phyloP scores from a whole-genome alignment of 163 green algal genomes.

The Volvox carteri region DNA sequence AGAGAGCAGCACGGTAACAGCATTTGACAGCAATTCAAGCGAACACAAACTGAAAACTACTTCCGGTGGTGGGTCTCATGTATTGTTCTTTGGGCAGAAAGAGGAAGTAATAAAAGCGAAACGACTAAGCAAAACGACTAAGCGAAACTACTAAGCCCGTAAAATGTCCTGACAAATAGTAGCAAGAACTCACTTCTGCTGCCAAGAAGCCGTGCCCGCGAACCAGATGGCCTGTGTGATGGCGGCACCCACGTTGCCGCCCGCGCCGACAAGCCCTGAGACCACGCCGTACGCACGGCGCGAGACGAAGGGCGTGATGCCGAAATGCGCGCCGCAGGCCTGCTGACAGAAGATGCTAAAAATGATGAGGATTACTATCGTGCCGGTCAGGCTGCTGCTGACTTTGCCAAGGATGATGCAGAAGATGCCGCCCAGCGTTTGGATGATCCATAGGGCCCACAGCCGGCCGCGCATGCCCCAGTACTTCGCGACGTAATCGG shows the following conservation, averaged over 20 bases:
- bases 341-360: conserved; percentile 90
- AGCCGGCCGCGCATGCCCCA: conserved; percentile 93
- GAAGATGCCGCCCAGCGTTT: conserved; percentile 77
- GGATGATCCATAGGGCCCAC: conserved; percentile 76
- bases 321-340: conserved; percentile 78
- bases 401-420: conserved; percentile 77
- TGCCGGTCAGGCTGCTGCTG: conserved; percentile 68
- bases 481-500: conserved; percentile 73
- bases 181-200: conserved; percentile 46
- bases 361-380: conserved; percentile 84
- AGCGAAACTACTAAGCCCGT: too few relatives aligned
- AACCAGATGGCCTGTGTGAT: conserved; percentile 90
- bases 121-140: too few relatives aligned
- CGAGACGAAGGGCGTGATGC: conserved; percentile 94
- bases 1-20: too few relatives aligned
- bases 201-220: conserved; percentile 54
- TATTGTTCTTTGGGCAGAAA: too few relatives aligned
- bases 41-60: too few relatives aligned
- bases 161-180: too few relatives aligned
- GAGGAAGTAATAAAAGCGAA: too few relatives aligned
- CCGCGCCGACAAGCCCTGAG: conserved; percentile 92
- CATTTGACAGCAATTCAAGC: too few relatives aligned
- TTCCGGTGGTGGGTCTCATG: too few relatives aligned
- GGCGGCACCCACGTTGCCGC: conserved; percentile 86
- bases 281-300: conserved; percentile 89